Evolutionary conservation across 371 early-diverging fungal species (phyloP).

Genomic region (Rhizopus delemar): DNA sequence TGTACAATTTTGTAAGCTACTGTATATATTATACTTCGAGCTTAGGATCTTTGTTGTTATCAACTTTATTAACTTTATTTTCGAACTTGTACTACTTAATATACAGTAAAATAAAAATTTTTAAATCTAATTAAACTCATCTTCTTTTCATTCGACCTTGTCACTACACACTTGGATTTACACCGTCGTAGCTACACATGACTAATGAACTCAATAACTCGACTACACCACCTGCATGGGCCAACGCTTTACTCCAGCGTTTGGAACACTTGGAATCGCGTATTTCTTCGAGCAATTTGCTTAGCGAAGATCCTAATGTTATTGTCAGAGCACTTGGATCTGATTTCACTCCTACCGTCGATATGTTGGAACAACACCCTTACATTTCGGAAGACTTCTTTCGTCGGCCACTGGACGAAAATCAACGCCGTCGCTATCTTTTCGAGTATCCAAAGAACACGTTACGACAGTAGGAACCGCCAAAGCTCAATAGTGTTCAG

Average conservation of each 20-base stretch:
- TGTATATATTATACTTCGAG: no score
- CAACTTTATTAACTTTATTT: neutral
- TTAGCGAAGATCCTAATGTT: neutral
- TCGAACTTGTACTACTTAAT: neutral
- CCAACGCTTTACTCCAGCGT: neutral
- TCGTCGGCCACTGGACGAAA: neutral
- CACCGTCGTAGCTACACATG: constrained; percentile 3
- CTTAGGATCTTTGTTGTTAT: no score
- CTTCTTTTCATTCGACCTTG: neutral
- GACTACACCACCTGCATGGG: neutral
- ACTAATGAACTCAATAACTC: neutral
- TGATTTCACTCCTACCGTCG: neutral
- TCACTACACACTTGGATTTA: constrained; percentile 1
- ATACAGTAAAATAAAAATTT: neutral
- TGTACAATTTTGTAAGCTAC: no score
- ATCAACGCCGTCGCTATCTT: neutral
- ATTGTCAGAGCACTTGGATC: neutral
- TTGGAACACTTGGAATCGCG: neutral
- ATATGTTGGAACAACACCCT: neutral
- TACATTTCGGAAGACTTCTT: neutral
- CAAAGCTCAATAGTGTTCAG: neutral
- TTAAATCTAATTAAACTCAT: neutral
- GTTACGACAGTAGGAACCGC: neutral
- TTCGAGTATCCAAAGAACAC: neutral
- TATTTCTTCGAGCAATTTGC: neutral